A percentile compares a stretch with the other conserved stretches of the same genome.
These are phyloP conservation scores for Paracamarosporium sp. DNA, from an alignment of 2,329 filamentous ascomycete genomes.

Conservation along the genomic window DNA sequence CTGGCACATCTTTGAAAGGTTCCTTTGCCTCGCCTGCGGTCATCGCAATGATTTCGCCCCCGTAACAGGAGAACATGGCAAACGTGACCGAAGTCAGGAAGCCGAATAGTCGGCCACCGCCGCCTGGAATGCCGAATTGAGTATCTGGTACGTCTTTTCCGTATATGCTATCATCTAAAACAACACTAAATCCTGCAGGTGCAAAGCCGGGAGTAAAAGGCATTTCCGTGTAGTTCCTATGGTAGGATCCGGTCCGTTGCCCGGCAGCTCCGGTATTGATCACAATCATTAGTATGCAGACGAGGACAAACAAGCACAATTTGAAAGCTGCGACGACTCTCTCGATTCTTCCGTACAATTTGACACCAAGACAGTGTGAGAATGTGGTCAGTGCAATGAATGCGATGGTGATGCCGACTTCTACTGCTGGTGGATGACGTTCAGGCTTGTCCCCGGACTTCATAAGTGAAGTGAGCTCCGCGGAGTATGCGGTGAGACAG, in stretches of 20 bases:
- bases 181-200: constrained; percentile 27
- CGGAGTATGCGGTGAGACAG: constrained; percentile 27
- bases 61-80: constrained; percentile 42
- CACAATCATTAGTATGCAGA: constrained; percentile 33
- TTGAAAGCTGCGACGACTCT: constrained; percentile 40
- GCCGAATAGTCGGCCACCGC: constrained; percentile 33
- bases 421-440: constrained; percentile 15
- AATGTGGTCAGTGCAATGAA: constrained; percentile 31
- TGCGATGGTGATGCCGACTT: constrained; percentile 26
- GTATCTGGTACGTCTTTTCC: constrained; percentile 16
- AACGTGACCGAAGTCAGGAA: constrained; percentile 38
- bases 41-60: constrained; percentile 38
- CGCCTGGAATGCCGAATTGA: constrained; percentile 28
- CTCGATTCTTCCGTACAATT: constrained; percentile 40
- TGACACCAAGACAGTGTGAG: constrained; percentile 31
- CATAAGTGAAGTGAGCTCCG: constrained; percentile 26
- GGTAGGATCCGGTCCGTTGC: constrained; percentile 15
- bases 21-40: constrained; percentile 39
- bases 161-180: constrained; percentile 4
- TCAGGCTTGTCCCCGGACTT: constrained; percentile 15
- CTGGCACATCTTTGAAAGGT: constrained; percentile 37
- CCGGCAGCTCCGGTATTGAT: constrained; percentile 34
- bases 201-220: constrained; percentile 31
- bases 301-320: constrained; percentile 31
- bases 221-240: constrained; percentile 25